Percentiles rank a stretch among this genome's conserved stretches.
phyloP scores from a whole-genome alignment of 306 rosid species.

The Vicia faba region DNA sequence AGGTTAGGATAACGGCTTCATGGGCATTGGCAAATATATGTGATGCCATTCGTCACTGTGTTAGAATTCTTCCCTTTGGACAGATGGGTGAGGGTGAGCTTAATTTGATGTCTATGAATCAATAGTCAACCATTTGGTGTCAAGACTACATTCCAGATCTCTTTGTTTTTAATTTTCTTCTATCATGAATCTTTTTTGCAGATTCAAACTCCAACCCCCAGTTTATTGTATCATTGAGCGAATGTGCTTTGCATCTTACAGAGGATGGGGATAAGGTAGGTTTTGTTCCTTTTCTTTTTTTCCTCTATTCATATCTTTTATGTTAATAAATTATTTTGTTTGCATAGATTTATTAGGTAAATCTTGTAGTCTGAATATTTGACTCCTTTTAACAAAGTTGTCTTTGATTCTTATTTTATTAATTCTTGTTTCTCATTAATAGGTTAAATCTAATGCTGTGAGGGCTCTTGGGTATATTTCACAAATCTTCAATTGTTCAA shows the following conservation, averaged over 20 bases:
- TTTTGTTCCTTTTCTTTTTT: slow-evolving; percentile 3
- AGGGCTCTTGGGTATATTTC: slow-evolving; percentile 98
- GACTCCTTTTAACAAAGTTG: neutral
- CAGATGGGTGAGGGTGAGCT: slow-evolving; percentile 76
- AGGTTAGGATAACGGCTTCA: slow-evolving; percentile 91
- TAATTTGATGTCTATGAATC: slow-evolving; percentile 18
- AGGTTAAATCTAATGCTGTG: slow-evolving; percentile 98
- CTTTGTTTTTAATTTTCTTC: slow-evolving; percentile 7
- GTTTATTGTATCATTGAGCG: slow-evolving; percentile 55
- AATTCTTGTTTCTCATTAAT: slow-evolving; percentile 31
- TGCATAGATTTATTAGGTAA: slow-evolving; percentile 13
- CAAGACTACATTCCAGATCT: neutral
- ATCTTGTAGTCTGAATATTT: slow-evolving; percentile 11
- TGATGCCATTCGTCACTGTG: slow-evolving; percentile 67
- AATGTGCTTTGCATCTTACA: slow-evolving; percentile 77
- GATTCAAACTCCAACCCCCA: slow-evolving; percentile 53
- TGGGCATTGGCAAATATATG: slow-evolving; percentile 99
- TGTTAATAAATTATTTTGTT: slow-evolving; percentile 18
- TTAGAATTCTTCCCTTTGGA: slow-evolving; percentile 48
- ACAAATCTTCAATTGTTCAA: slow-evolving; percentile 63
- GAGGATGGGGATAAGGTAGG: slow-evolving; percentile 91
- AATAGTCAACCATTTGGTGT: slow-evolving; percentile 21
- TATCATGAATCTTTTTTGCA: slow-evolving; percentile 32
- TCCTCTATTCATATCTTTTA: slow-evolving; percentile 23
- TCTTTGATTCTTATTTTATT: slow-evolving; percentile 13